phyloP scores from a whole-genome alignment of 805 yeast species.

The Wickerhamiella azymoides region DNA sequence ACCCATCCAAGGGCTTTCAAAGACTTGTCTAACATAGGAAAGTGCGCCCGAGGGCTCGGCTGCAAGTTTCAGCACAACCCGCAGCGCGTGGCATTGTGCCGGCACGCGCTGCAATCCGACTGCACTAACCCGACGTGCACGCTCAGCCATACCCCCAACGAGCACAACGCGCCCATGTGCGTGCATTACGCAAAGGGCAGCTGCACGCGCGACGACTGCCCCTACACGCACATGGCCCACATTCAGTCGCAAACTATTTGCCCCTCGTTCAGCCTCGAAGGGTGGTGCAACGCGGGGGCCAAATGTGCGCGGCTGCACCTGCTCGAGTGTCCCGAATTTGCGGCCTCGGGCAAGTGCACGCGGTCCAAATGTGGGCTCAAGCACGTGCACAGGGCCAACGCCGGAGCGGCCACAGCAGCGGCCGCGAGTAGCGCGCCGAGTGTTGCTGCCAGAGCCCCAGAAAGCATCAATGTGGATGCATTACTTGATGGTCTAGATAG shows the following conservation, averaged over 20 bases:
- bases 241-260: conserved; percentile 37
- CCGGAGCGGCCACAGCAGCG: conserved; percentile 12
- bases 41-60: conserved; percentile 36
- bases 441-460: conserved; percentile 14
- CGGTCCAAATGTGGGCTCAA: conserved; percentile 38
- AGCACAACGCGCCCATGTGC: conserved; percentile 51
- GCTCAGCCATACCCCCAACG: conserved; percentile 42
- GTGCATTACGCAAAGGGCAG: conserved; percentile 33
- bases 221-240: conserved; percentile 34
- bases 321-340: conserved; percentile 58
- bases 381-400: conserved; percentile 30
- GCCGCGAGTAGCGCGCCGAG: not conserved
- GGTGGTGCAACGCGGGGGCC: conserved; percentile 52
- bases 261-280: conserved; percentile 51
- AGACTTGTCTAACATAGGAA: conserved; percentile 27
- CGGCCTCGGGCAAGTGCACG: conserved; percentile 45
- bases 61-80: conserved; percentile 45
- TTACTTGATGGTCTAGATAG: conserved; percentile 8
- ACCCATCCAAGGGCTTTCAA: not conserved
- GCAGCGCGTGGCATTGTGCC: conserved; percentile 42
- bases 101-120: conserved; percentile 31
- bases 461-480: conserved; percentile 12
- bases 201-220: conserved; percentile 38
- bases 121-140: conserved; percentile 40
- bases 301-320: conserved; percentile 44